Conservation (phyloP, 129 eudicot genomes). For the Gnaphalium uliginosum region DNA sequence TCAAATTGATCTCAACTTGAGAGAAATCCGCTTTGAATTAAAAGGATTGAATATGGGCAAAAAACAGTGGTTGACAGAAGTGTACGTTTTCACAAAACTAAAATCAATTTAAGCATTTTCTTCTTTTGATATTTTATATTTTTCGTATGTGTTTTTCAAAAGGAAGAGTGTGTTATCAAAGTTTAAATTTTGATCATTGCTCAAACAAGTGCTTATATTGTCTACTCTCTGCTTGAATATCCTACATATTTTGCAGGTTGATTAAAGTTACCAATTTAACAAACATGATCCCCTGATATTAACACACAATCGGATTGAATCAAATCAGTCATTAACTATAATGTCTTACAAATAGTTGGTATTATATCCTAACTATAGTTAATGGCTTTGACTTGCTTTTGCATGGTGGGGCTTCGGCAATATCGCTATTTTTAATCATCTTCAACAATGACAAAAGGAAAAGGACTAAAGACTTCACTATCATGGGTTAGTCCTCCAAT, state of each 20-base stretch:
- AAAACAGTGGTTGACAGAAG: neutral
- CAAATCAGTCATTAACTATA: neutral
- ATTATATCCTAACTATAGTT: neutral
- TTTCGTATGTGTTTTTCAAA: too few relatives aligned
- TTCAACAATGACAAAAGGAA: slow-evolving; percentile 40
- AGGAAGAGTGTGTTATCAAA: too few relatives aligned
- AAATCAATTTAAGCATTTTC: neutral
- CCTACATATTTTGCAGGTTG: neutral
- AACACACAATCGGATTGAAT: neutral
- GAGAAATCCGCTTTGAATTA: too few relatives aligned
- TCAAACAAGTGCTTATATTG: neutral
- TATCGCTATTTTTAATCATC: slow-evolving; percentile 27
- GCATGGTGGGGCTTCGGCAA: slow-evolving; percentile 38
- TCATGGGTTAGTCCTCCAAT: slow-evolving; percentile 44
- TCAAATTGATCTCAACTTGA: too few relatives aligned
- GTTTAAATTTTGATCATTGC: neutral
- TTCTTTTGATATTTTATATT: too few relatives aligned
- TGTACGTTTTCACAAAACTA: neutral
- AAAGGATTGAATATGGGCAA: neutral
- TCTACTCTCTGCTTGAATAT: neutral
- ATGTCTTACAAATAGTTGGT: neutral
- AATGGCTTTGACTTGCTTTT: slow-evolving; percentile 24
- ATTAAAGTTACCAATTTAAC: neutral
- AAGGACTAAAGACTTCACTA: slow-evolving; percentile 27
- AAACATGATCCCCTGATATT: neutral